Percentiles rank a stretch among this genome's conserved stretches.
Conservation (phyloP, 257 asterid genomes). For the Nicotiana knightiana region DNA sequence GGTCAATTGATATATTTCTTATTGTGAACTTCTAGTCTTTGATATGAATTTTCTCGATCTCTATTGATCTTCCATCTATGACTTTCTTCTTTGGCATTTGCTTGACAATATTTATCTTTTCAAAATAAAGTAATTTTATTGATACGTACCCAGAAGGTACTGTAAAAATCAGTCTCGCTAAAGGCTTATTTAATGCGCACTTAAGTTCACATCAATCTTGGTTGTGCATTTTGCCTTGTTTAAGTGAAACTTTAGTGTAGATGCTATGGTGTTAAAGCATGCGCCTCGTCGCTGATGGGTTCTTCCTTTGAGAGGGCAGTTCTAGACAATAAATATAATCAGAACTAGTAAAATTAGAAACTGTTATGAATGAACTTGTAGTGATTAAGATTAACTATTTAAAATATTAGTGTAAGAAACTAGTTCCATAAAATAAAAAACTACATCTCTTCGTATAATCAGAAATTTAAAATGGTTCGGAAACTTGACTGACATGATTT, state of each 20-base stretch:
- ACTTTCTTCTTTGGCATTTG: background rate
- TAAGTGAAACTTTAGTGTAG: background rate
- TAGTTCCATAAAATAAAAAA: background rate
- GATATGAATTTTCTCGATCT: background rate
- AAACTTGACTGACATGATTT: background rate
- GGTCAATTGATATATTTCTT: background rate
- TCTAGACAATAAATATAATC: background rate
- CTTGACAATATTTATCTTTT: background rate
- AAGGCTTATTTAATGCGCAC: background rate
- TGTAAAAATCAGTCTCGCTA: background rate
- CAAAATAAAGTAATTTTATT: no score
- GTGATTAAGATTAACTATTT: background rate
- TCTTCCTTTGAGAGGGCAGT: background rate
- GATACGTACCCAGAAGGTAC: background rate
- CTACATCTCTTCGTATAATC: background rate
- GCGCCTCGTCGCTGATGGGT: background rate
- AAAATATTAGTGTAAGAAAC: background rate
- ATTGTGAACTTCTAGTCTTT: background rate
- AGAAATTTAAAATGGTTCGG: background rate
- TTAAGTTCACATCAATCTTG: background rate
- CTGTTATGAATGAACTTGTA: no score
- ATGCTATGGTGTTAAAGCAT: background rate
- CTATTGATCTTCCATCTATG: background rate
- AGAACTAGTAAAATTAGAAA: no score
- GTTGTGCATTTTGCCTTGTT: background rate